Percentiles rank a stretch among this genome's conserved stretches.
phyloP scores from a whole-genome alignment of 2,329 filamentous ascomycete species.

The Chaetomium olivaceum region DNA sequence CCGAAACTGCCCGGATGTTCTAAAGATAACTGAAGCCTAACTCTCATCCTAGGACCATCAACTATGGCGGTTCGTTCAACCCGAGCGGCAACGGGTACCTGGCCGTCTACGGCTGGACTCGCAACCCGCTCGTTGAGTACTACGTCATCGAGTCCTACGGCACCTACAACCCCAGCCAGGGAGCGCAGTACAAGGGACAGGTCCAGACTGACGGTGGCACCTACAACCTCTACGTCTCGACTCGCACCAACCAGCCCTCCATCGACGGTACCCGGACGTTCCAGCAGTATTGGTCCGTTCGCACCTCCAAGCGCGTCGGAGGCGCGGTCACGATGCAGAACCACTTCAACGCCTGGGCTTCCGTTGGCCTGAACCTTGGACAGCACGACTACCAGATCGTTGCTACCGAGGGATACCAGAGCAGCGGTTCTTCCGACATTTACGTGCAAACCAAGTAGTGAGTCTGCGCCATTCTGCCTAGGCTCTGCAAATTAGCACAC shows the following conservation, averaged over 20 bases:
- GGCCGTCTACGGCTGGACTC: constrained; percentile 40
- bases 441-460: constrained; percentile 27
- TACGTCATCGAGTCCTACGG: constrained; percentile 43
- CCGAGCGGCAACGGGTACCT: constrained; percentile 50
- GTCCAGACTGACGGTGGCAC: constrained; percentile 37
- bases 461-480: background rate
- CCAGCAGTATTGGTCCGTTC: constrained; percentile 52
- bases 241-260: constrained; percentile 43
- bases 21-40: background rate
- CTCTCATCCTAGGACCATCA: constrained; percentile 44
- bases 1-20: background rate
- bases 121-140: constrained; percentile 36
- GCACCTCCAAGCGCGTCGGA: constrained; percentile 48
- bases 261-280: constrained; percentile 50
- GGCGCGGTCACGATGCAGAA: constrained; percentile 51
- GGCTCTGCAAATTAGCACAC: background rate
- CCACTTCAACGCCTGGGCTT: constrained; percentile 55
- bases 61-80: constrained; percentile 49
- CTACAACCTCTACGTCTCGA: constrained; percentile 40
- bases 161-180: constrained; percentile 42
- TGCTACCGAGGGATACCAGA: constrained; percentile 53
- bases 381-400: constrained; percentile 54
- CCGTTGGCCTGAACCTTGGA: constrained; percentile 47
- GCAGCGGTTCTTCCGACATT: constrained; percentile 48
- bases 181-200: constrained; percentile 36